Conservation (phyloP, 306 rosid genomes). For the Vigna mungo region DNA sequence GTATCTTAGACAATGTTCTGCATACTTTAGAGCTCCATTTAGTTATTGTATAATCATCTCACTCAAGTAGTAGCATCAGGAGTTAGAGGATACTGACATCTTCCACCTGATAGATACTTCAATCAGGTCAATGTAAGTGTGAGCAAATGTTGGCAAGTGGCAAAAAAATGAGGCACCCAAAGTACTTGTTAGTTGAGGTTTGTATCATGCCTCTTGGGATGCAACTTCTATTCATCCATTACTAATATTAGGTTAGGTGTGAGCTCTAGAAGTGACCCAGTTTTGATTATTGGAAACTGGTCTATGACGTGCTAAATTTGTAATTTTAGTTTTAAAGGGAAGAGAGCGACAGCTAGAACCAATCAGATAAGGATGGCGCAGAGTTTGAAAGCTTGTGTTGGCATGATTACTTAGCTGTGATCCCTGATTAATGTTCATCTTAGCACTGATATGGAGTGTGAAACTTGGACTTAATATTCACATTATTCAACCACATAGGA, state of each 20-base stretch:
- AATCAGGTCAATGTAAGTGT: constrained; percentile 27
- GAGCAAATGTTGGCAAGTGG: constrained; percentile 34
- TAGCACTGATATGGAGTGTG: background rate
- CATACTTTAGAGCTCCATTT: constrained; percentile 26
- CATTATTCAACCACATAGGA: background rate
- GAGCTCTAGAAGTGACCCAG: constrained; percentile 24
- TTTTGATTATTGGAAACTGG: constrained; percentile 29
- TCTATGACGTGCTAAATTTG: constrained; percentile 1
- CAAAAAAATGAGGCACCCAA: constrained; percentile 42
- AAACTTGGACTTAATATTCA: constrained; percentile 3
- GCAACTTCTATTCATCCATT: constrained; percentile 28
- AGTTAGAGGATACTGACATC: constrained; percentile 61
- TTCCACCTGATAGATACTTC: constrained; percentile 53
- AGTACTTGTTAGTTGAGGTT: constrained; percentile 3
- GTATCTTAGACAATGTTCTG: constrained; percentile 61
- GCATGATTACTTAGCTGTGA: background rate
- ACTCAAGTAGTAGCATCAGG: constrained; percentile 52
- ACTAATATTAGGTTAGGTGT: constrained; percentile 23
- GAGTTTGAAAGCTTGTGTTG: constrained; percentile 1
- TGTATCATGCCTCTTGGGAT: constrained; percentile 27
- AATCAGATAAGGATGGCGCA: background rate
- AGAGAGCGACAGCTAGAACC: background rate
- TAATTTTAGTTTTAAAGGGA: constrained; percentile 9
- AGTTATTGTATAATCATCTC: constrained; percentile 53
- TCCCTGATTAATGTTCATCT: background rate